Percentiles rank a stretch among this genome's conserved stretches.
Conservation (phyloP, 768 basidiomycete species). For the Amanita brunnescens region DNA sequence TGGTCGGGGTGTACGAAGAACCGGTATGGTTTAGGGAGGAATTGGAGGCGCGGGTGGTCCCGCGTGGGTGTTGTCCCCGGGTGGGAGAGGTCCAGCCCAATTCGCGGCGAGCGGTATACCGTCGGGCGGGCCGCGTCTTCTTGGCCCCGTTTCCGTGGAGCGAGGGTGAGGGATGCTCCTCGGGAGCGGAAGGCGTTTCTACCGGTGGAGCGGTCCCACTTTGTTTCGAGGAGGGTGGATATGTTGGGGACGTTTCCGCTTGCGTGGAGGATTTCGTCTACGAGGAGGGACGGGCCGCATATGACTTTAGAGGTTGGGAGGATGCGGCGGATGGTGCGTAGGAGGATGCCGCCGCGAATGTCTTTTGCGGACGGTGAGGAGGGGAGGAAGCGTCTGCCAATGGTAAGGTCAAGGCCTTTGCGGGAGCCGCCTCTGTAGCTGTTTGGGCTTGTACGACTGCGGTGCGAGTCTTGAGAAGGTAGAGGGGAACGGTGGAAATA, state of each 20-base stretch:
- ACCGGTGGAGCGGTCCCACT: slow-evolving; percentile 34
- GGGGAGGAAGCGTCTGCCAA: no score
- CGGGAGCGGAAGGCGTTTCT: slow-evolving; percentile 45
- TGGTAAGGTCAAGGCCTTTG: slow-evolving; percentile 71
- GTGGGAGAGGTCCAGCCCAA: slow-evolving; percentile 72
- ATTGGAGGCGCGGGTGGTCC: slow-evolving; percentile 48
- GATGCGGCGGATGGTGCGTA: slow-evolving; percentile 52
- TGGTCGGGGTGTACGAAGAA: slow-evolving; percentile 53
- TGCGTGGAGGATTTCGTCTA: slow-evolving; percentile 56
- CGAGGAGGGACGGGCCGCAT: slow-evolving; percentile 71
- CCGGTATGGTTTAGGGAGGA: slow-evolving; percentile 52
- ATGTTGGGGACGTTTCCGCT: slow-evolving; percentile 37
- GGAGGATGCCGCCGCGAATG: slow-evolving; percentile 54
- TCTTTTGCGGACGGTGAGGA: neutral
- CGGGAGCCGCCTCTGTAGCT: slow-evolving; percentile 65
- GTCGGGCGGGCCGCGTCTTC: slow-evolving; percentile 11
- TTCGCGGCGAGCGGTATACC: slow-evolving; percentile 60
- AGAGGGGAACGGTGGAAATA: slow-evolving; percentile 71
- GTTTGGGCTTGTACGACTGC: slow-evolving; percentile 35
- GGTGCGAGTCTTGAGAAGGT: slow-evolving; percentile 29
- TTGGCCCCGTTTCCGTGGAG: neutral
- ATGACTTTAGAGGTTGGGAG: slow-evolving; percentile 38
- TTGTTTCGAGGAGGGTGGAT: slow-evolving; percentile 43
- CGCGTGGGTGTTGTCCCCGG: slow-evolving; percentile 36
- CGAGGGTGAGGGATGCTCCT: slow-evolving; percentile 3